Evolutionary conservation across 495 filamentous ascomycete genomes (phyloP).

Genomic region (Massariosphaeria phaeospora): DNA sequence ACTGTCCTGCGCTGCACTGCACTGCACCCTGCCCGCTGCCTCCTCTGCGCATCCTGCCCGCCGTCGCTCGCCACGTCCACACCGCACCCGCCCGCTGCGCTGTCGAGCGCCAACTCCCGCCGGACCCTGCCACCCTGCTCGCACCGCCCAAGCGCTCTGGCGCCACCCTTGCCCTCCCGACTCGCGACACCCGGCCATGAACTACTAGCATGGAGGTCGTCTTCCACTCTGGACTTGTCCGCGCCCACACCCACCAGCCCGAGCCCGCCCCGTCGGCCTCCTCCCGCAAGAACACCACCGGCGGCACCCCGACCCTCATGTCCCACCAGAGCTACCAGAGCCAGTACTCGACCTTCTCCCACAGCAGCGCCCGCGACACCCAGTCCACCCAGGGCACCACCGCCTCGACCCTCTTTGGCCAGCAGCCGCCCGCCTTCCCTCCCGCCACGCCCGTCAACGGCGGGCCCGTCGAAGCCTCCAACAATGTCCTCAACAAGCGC

Average conservation of each 20-base stretch:
- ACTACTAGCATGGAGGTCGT: conserved; percentile 36
- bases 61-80: neutral
- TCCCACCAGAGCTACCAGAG: conserved; percentile 35
- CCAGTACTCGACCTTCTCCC: conserved; percentile 40
- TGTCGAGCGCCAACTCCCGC: neutral
- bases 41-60: neutral
- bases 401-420: conserved; percentile 36
- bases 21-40: neutral
- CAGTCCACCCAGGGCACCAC: conserved; percentile 40
- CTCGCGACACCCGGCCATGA: conserved; percentile 25
- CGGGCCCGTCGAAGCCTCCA: conserved; percentile 62
- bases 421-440: conserved; percentile 35
- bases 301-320: conserved; percentile 29
- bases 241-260: conserved; percentile 32
- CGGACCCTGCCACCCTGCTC: neutral
- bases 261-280: conserved; percentile 18
- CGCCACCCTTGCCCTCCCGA: conserved; percentile 6
- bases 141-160: conserved; percentile 9
- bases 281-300: conserved; percentile 28
- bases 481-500: conserved; percentile 91
- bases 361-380: conserved; percentile 38
- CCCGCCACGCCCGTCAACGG: conserved; percentile 41
- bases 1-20: neutral
- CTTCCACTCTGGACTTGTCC: conserved; percentile 33
- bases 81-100: conserved; percentile 4